These are phyloP conservation scores for Acacia confusa DNA, from an alignment of 306 rosid species.

Conservation along the genomic window DNA sequence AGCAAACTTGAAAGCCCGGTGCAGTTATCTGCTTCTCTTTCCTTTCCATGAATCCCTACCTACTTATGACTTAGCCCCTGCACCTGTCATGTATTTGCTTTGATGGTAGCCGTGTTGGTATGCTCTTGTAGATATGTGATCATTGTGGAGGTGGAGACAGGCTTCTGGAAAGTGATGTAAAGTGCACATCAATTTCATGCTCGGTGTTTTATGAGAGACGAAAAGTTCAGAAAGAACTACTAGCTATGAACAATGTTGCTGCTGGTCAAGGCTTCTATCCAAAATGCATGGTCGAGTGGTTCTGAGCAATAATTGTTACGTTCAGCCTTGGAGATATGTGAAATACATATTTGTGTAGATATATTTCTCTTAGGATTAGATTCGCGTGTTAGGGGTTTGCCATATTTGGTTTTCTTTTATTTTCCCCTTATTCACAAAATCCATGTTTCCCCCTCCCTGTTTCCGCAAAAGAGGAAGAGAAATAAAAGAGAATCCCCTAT, in stretches of 20 bases:
- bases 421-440: background rate
- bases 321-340: background rate
- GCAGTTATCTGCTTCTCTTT: background rate
- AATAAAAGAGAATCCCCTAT: background rate
- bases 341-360: background rate
- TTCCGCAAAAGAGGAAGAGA: background rate
- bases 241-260: slow-evolving; percentile 65
- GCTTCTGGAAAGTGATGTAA: slow-evolving; percentile 64
- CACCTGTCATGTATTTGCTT: background rate
- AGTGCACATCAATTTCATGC: slow-evolving; percentile 86
- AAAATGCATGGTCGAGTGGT: slow-evolving; percentile 76
- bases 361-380: background rate
- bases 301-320: slow-evolving; percentile 32
- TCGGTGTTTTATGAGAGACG: slow-evolving; percentile 79
- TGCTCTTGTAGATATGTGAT: slow-evolving; percentile 65
- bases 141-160: slow-evolving; percentile 89
- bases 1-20: background rate
- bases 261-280: slow-evolving; percentile 72
- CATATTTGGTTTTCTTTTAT: background rate
- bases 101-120: slow-evolving; percentile 8
- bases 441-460: background rate
- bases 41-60: background rate
- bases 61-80: background rate
- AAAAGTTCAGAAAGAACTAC: slow-evolving; percentile 83
- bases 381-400: background rate